Conservation (phyloP, 2,329 filamentous ascomycete species). For the Nemania bipapillata region DNA sequence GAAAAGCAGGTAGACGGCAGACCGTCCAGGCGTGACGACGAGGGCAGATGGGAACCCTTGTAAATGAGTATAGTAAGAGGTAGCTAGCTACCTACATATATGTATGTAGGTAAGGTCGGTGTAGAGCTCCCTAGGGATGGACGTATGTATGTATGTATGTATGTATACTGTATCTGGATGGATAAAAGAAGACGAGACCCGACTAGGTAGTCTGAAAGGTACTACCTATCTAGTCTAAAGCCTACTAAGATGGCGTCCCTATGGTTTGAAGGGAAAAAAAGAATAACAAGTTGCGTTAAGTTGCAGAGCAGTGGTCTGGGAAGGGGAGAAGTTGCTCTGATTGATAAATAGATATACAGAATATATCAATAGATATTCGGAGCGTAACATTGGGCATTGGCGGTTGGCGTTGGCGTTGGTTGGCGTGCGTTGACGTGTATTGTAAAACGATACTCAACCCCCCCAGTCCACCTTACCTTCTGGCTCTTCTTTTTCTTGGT, state of each 20-base stretch:
- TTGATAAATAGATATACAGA: not conserved
- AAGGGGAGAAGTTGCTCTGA: not conserved
- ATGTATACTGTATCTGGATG: not conserved
- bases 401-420: not conserved
- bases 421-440: conserved; percentile 14
- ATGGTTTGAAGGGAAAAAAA: not conserved
- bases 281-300: not conserved
- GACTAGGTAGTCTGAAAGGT: not conserved
- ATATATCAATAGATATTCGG: conserved; percentile 15
- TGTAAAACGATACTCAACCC: conserved; percentile 21
- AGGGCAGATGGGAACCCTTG: not conserved
- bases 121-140: not conserved
- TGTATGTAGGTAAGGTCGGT: not conserved
- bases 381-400: conserved; percentile 29
- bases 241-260: not conserved
- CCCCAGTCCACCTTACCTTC: conserved; percentile 2
- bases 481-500: conserved; percentile 3
- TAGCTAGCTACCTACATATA: not conserved
- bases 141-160: not conserved
- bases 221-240: too few species aligned
- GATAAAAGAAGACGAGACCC: not conserved
- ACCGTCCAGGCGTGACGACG: conserved; percentile 15
- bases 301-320: not conserved
- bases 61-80: not conserved
- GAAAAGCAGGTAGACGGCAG: conserved; percentile 29